Evolutionary conservation across 2,329 filamentous ascomycete genomes (phyloP).

Genomic region (Neonectria punicea): DNA sequence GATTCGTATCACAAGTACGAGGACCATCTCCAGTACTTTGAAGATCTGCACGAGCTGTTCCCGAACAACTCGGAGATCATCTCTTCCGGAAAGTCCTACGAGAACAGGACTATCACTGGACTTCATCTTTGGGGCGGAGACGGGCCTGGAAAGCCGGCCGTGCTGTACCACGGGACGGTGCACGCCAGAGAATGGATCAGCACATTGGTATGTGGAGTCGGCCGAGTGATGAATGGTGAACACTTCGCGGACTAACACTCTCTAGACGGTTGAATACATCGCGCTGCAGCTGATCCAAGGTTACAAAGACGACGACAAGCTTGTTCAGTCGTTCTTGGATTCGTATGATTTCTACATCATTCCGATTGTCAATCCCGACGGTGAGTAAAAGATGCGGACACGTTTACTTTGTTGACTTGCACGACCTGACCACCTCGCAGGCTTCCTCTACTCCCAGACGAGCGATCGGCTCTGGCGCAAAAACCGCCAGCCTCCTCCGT

Average conservation of each 20-base stretch:
- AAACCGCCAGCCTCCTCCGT: slow-evolving; percentile 55
- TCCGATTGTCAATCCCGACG: slow-evolving; percentile 61
- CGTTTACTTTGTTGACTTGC: neutral
- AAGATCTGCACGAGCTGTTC: slow-evolving; percentile 53
- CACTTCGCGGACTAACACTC: neutral
- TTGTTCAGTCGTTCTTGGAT: slow-evolving; percentile 58
- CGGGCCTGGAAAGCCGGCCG: slow-evolving; percentile 58
- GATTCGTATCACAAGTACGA: slow-evolving; percentile 61
- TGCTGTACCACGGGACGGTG: slow-evolving; percentile 62
- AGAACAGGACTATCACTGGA: slow-evolving; percentile 67
- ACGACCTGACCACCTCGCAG: slow-evolving; percentile 27
- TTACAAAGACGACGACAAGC: slow-evolving; percentile 50
- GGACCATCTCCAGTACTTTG: slow-evolving; percentile 60
- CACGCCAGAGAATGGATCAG: slow-evolving; percentile 67
- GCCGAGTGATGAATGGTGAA: no score
- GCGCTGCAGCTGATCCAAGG: slow-evolving; percentile 56
- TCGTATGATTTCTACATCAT: slow-evolving; percentile 68
- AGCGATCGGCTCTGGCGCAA: slow-evolving; percentile 63
- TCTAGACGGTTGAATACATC: slow-evolving; percentile 57
- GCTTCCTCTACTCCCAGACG: slow-evolving; percentile 59
- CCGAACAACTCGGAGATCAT: slow-evolving; percentile 59
- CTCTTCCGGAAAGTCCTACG: slow-evolving; percentile 55
- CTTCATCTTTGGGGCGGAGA: slow-evolving; percentile 59
- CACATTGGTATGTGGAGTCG: slow-evolving; percentile 60
- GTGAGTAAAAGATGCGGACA: slow-evolving; percentile 29